Percentiles rank a stretch among this genome's conserved stretches.
Conservation (phyloP, 306 rosid species). For the Fagus sylvatica region DNA sequence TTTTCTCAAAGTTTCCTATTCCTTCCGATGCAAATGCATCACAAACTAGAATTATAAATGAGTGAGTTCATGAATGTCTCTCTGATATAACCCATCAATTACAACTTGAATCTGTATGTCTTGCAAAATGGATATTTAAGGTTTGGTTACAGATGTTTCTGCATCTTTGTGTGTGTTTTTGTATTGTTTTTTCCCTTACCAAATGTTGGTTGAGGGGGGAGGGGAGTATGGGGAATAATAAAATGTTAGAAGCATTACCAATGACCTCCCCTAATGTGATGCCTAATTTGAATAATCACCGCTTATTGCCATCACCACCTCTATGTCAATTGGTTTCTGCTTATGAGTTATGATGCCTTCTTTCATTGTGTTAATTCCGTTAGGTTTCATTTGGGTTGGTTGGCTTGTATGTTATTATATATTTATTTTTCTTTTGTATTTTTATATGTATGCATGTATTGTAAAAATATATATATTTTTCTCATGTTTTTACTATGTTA, state of each 20-base stretch:
- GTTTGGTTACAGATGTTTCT: slow-evolving; percentile 8
- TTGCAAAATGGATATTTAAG: slow-evolving; percentile 1
- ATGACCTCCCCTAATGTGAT: neutral
- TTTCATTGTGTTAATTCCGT: neutral
- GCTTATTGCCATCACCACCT: neutral
- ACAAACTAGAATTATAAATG: slow-evolving; percentile 45
- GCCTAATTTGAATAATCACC: neutral
- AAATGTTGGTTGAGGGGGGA: neutral
- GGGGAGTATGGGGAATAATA: slow-evolving; percentile 5
- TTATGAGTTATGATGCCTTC: neutral
- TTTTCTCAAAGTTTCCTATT: slow-evolving; percentile 76
- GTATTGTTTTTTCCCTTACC: slow-evolving; percentile 9
- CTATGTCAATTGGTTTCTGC: neutral
- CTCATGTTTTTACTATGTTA: slow-evolving; percentile 19
- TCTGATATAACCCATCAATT: slow-evolving; percentile 9
- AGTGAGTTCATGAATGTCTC: slow-evolving; percentile 59
- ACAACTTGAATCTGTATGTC: slow-evolving; percentile 10
- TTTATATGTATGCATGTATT: neutral
- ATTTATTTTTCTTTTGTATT: neutral
- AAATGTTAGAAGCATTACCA: slow-evolving; percentile 1
- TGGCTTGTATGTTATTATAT: neutral
- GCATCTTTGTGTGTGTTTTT: neutral
- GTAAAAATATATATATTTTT: neutral
- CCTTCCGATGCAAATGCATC: slow-evolving; percentile 61
- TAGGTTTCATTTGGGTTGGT: neutral